These are phyloP conservation scores for Monilinia polystroma DNA, from an alignment of 2,329 filamentous ascomycete species.

Conservation along the genomic window DNA sequence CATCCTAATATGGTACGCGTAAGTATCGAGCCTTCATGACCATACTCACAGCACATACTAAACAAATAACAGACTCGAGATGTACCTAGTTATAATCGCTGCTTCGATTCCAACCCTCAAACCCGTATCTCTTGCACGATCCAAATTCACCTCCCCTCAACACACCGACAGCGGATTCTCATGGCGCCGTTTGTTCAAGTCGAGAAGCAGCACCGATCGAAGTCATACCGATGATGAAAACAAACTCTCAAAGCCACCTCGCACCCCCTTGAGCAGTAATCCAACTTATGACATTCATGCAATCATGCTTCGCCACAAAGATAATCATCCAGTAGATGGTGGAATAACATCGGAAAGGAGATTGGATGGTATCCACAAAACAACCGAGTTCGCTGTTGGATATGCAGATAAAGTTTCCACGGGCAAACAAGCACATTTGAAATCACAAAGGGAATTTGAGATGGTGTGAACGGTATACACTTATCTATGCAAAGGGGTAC, in stretches of 20 bases:
- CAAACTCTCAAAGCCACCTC: neutral
- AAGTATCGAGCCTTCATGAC: neutral
- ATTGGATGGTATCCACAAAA: neutral
- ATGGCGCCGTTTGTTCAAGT: neutral
- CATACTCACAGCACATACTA: neutral
- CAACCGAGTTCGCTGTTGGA: neutral
- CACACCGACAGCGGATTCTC: neutral
- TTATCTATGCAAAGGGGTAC: neutral
- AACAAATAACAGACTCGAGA: conserved; percentile 3
- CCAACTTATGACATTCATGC: neutral
- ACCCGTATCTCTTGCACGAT: neutral
- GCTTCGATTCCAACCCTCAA: conserved; percentile 3
- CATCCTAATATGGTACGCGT: conserved; percentile 5
- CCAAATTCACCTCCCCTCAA: neutral
- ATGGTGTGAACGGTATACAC: neutral
- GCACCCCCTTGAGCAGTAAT: neutral
- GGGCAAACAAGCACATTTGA: neutral
- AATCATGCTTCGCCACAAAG: neutral
- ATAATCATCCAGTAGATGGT: neutral
- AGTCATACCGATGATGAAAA: neutral
- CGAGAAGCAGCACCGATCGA: neutral
- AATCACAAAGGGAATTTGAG: conserved; percentile 1
- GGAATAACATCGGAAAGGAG: neutral
- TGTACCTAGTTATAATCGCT: neutral
- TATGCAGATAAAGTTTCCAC: neutral